Evolutionary conservation across 495 filamentous ascomycete species (phyloP), one percentile per base, ranked within the genome.

Genomic region (Trichoderma asperelloides): DNA sequence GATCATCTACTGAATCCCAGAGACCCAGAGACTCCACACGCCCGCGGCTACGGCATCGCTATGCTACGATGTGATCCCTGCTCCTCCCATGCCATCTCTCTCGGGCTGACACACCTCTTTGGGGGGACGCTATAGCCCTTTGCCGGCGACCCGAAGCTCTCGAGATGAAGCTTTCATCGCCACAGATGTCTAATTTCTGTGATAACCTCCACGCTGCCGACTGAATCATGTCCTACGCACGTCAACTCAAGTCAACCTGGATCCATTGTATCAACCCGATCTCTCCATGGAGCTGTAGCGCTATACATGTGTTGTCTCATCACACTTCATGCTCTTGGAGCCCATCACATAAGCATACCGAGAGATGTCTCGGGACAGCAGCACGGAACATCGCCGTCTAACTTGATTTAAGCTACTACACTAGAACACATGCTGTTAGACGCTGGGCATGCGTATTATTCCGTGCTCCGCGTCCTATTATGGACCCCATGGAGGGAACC

Each of bases 361-460:
- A 28, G 51, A 60, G 55, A 60, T 30, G 8, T 60, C 43, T 16
- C 43, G n/a, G 11, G 55, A 15, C 55, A 51, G 21, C 47, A 51
- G 27, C 16, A 47, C 55, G 55, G 55, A 60, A 18, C 55, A 60
- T 60, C 55, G 55, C 55, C 25, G 55, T 15, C 55, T 30, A 60
- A 30, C 55, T 60, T 21, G 55, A 60, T 60, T 60, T 60, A 60
- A 60, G 55, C 55, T 60, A 60, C 55, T 23, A 60, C 55, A 60
- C 55, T 30, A 60, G 55, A 12, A 25, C 55, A 60, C 23, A 13
- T 60, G 25, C 13, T 30, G 55, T 13, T 11, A 60, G 55, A 25
- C 27, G 23, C 27, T 25, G 55, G 55, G 55, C 28, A 30, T 60
- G 55, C 55, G 55, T 60, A 60, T 60, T 60, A 60, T 60, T 60